phyloP scores from a whole-genome alignment of 2,329 filamentous ascomycete genomes.

The Rosellinia necatrix region DNA sequence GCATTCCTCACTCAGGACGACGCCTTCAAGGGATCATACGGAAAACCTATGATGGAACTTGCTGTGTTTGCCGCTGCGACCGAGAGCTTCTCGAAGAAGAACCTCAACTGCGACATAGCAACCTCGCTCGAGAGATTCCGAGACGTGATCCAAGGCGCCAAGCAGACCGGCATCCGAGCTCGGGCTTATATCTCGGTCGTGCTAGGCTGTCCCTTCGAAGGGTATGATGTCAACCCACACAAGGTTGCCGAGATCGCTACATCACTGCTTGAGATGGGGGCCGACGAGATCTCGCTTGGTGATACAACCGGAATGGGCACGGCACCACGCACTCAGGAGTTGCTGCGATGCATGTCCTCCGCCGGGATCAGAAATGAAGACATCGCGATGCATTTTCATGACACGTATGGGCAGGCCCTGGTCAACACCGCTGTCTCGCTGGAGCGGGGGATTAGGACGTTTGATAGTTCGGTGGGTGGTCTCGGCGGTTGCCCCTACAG shows the following conservation, averaged over 20 bases:
- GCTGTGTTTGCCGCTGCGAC: slow-evolving; percentile 84
- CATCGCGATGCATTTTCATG: slow-evolving; percentile 72
- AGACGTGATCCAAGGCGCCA: slow-evolving; percentile 71
- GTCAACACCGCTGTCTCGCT: slow-evolving; percentile 69
- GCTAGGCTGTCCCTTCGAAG: slow-evolving; percentile 78
- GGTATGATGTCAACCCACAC: slow-evolving; percentile 65
- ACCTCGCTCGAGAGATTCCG: slow-evolving; percentile 73
- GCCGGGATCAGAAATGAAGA: slow-evolving; percentile 58
- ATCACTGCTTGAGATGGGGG: slow-evolving; percentile 80
- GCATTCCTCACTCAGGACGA: slow-evolving; percentile 58
- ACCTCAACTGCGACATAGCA: slow-evolving; percentile 79
- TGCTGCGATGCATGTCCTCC: slow-evolving; percentile 54
- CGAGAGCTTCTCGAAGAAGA: slow-evolving; percentile 78
- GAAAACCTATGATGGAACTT: slow-evolving; percentile 65
- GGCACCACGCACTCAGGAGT: slow-evolving; percentile 42
- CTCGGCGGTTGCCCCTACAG: slow-evolving; percentile 72
- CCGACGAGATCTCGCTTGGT: slow-evolving; percentile 86
- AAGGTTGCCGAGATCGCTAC: slow-evolving; percentile 69
- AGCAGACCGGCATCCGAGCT: slow-evolving; percentile 67
- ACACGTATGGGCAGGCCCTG: slow-evolving; percentile 71
- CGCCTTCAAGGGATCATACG: slow-evolving; percentile 43
- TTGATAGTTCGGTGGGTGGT: slow-evolving; percentile 69
- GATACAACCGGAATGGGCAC: slow-evolving; percentile 93
- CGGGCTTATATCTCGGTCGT: slow-evolving; percentile 82
- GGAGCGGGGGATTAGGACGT: slow-evolving; percentile 65